Base-by-base conservation (phyloP, 2,329 filamentous ascomycete species). In the Paraphoma chrysanthemicola region DNA sequence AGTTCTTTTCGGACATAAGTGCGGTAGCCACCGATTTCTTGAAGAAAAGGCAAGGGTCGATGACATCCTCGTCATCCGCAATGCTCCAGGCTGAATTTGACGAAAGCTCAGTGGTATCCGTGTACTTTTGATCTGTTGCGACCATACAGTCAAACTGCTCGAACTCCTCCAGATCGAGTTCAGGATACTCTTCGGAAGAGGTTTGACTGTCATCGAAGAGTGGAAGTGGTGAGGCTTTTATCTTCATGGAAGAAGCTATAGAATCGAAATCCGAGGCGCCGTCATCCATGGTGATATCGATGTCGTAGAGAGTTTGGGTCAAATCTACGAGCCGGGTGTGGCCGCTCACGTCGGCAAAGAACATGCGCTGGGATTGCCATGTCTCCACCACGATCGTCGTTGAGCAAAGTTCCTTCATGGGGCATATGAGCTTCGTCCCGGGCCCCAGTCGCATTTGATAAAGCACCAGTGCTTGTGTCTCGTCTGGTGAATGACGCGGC, bases 191-290 rank as follows among this genome's bases (percentile, higher is more conserved):
- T 14, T 41, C 47, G 23, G 47, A 41, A 14, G 36, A 14, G 2
- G 33, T n/a, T 11, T 42, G 14, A 42, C 3, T 30, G 9, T 17
- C 29, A 8, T 14, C 33, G 4, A 12, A 29, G 36, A n/a, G 3
- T 2, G 18, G 14, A 4, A 16, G 7, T 14, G 18, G 18, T 30
- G 8, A 23, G 2, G 36, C 28, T 17, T 23, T 38, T 2, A 41
- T 7, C 29, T 53, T 53, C 18, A 23, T 31, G 3, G 51, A 33
- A 3, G 51, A 53, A 14, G 51, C 51, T 6, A 48, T 43, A 5
- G 51, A 53, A 29, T 53, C 51, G 14, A 53, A 53, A 23, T 53
- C 51, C 4, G 51, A 47, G 6, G 33, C 44, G 10, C 23, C 44
- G 17, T 53, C 44, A 16, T 53, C 51, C 9, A 42, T 47, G 8